Evolutionary conservation across 116 monocot species (phyloP), one percentile per base, ranked within the genome.

Genomic region (Dioscorea cayenensis): DNA sequence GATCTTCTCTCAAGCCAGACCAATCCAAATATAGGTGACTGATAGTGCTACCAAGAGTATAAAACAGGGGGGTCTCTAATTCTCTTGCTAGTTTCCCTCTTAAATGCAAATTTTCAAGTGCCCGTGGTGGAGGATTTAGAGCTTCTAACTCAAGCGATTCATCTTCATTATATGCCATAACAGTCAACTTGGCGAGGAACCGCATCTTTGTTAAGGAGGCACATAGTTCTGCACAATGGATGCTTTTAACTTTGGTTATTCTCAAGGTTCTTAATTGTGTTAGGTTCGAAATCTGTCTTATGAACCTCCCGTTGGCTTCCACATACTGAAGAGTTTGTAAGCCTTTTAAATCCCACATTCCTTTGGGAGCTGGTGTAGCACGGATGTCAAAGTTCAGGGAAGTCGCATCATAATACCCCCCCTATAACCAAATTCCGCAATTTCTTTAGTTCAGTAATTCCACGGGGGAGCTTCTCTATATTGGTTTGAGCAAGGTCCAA

Each of bases 251-350:
- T 70, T 70, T 78, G 25, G 22, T 66, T 29, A 82, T 66, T 14
- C 23, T 29, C 19, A 78, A 32, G 28, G 18, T 75, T 63, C 77
- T 77, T 66, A 82, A 61, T 18, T 59, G 55, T 19, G 70, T 71
- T 49, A 82, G 66, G 35, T 67, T 67, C 0, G 36, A 28, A 9
- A 82, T 66, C 0, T 77, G 28, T 20, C 14, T 29, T 25, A 71
- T 60, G 32, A 82, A 51, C 10, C 69, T 35, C 51, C 50, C 51
- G 48, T 63, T 65, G 28, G 84, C 80, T 59, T 74, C 71, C 29
- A 78, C 59, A 6, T 17, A 32, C 9, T 59, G 36, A 21, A 84
- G 66, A 18, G 67, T 72, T 29, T 78, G 80, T 25, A 84, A 52
- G n/a, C 59, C 28, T 28, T 66, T 63, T 37, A 84, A 19, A 7